Conservation (phyloP, 352 stramenopile genomes). For the Pythium insidiosum region DNA sequence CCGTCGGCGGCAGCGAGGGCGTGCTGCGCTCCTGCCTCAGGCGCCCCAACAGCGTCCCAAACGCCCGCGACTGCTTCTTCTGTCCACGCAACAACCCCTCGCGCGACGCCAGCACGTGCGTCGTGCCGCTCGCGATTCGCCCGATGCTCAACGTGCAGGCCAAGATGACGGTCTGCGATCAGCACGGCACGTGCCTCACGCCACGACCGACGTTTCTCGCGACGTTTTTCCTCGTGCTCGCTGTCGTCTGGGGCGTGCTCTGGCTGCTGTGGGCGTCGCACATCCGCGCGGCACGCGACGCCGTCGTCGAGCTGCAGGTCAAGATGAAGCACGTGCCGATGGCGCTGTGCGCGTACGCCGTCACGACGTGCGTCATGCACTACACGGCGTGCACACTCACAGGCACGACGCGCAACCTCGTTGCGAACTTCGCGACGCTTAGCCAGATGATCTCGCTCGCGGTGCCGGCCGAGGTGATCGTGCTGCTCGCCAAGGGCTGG, state of each 20-base stretch:
- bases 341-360: constrained; percentile 20
- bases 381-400: constrained; percentile 22
- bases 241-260: constrained; percentile 23
- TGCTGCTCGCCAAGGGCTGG: constrained; percentile 64
- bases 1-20: constrained; percentile 24
- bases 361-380: constrained; percentile 20
- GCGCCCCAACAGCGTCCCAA: constrained; percentile 3
- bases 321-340: constrained; percentile 49
- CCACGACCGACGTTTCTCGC: constrained; percentile 9
- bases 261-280: constrained; percentile 43
- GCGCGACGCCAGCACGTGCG: constrained; percentile 12
- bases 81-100: constrained; percentile 31
- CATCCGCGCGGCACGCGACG: constrained; percentile 29
- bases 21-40: constrained; percentile 45
- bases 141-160: constrained; percentile 28
- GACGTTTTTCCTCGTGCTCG: constrained; percentile 24
- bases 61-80: constrained; percentile 26
- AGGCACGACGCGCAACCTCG: constrained; percentile 25
- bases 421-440: constrained; percentile 28
- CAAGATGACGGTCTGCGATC: constrained; percentile 45
- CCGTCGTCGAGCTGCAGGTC: constrained; percentile 36
- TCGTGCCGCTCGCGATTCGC: constrained; percentile 13
- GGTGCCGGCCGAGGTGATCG: constrained; percentile 32
- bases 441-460: constrained; percentile 35
- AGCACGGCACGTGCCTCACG: constrained; percentile 27